phyloP scores from a whole-genome alignment of 1,284 basidiomycete species.

The Mycena citricolor region DNA sequence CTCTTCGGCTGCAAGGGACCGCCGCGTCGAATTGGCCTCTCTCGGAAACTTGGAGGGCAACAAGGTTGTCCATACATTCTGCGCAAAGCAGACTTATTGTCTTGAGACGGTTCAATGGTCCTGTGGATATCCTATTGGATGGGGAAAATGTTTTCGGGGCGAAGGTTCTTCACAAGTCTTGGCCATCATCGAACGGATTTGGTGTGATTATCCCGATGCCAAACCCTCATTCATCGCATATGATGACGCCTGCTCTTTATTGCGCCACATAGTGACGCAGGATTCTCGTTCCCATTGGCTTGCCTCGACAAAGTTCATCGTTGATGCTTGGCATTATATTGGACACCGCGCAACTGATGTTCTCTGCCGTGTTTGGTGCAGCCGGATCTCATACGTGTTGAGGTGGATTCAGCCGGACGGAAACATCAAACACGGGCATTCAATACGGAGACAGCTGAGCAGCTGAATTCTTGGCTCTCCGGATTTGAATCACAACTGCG shows the following conservation, averaged over 20 bases:
- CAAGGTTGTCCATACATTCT: slow-evolving; percentile 1
- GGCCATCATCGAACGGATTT: not conserved
- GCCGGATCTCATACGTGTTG: slow-evolving; percentile 28
- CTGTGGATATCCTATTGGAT: slow-evolving; percentile 1
- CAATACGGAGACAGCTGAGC: slow-evolving; percentile 33
- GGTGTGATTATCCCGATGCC: slow-evolving; percentile 5
- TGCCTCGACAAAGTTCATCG: slow-evolving; percentile 16
- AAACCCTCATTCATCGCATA: not conserved
- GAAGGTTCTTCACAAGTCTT: slow-evolving; percentile 8
- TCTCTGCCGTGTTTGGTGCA: slow-evolving; percentile 31
- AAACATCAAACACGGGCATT: slow-evolving; percentile 27
- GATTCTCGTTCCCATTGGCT: slow-evolving; percentile 2
- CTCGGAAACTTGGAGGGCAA: no score
- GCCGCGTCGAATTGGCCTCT: no score
- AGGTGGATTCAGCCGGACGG: slow-evolving; percentile 23
- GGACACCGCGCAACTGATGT: slow-evolving; percentile 11
- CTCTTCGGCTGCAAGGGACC: no score
- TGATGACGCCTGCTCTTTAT: not conserved
- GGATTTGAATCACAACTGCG: slow-evolving; percentile 28
- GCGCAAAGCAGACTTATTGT: slow-evolving; percentile 25
- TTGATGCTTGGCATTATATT: slow-evolving; percentile 21
- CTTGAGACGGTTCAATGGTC: slow-evolving; percentile 15
- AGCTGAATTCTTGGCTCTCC: slow-evolving; percentile 31
- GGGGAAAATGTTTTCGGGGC: slow-evolving; percentile 3
- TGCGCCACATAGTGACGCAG: slow-evolving; percentile 4